Conservation (phyloP, 73 alveolate genomes). For the Effrenium voratum region DNA sequence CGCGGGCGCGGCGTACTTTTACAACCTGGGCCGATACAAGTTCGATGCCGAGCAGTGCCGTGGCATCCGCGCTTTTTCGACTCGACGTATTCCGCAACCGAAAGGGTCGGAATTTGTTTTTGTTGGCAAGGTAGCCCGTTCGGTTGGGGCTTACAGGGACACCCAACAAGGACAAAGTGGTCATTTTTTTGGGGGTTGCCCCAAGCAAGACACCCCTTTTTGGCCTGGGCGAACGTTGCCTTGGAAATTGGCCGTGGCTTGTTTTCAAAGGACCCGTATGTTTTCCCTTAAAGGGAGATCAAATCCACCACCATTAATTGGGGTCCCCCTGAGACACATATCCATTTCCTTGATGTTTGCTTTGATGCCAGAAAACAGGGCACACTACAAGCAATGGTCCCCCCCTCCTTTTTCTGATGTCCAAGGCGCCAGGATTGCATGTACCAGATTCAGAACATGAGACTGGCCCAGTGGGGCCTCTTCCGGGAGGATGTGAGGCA, state of each 20-base stretch:
- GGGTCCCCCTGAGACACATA: not conserved
- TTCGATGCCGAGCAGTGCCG: conserved; percentile 78
- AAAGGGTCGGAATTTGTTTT: not conserved
- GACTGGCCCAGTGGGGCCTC: conserved; percentile 32
- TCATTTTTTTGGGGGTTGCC: not conserved
- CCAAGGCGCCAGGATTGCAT: conserved; percentile 68
- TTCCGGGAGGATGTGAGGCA: conserved; percentile 81
- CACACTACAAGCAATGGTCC: not conserved
- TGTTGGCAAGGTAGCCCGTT: not conserved
- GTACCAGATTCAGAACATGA: conserved; percentile 79
- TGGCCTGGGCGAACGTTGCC: not conserved
- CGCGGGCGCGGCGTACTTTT: conserved; percentile 81
- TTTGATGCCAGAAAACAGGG: not conserved
- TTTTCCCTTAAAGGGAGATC: not conserved
- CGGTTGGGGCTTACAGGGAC: not conserved
- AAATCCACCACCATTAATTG: not conserved
- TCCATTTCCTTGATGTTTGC: not conserved
- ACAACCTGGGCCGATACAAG: conserved; percentile 90
- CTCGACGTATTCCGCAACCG: no score
- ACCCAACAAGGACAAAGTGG: not conserved
- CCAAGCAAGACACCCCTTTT: not conserved
- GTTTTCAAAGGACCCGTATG: not conserved
- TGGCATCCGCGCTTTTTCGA: no score
- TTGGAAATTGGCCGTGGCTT: not conserved
- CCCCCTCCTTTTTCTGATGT: not conserved